phyloP scores from a whole-genome alignment of 495 filamentous ascomycete genomes.

The Penicillium malachiteum region DNA sequence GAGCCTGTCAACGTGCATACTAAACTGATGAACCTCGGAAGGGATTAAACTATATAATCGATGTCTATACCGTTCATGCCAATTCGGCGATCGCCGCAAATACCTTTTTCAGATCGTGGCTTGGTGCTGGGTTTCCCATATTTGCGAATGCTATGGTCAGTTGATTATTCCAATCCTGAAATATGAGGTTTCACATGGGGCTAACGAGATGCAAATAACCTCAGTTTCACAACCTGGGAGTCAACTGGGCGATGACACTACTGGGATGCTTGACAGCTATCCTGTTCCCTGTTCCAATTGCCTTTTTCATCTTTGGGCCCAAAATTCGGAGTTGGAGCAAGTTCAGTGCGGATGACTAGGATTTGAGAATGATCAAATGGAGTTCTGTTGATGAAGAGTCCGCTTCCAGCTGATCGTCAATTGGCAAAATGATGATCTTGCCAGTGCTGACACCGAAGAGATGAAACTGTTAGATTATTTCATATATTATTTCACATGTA shows the following conservation, averaged over 20 bases:
- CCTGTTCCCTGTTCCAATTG: neutral
- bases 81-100: slow-evolving; percentile 8
- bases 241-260: neutral
- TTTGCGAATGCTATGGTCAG: neutral
- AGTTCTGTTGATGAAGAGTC: neutral
- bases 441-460: no score
- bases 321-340: neutral
- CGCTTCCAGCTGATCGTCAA: no score
- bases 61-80: slow-evolving; percentile 6
- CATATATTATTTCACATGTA: no score
- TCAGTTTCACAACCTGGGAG: neutral
- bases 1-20: no score
- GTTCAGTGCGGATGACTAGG: neutral
- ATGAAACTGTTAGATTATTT: no score
- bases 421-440: no score
- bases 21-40: neutral
- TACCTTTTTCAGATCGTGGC: neutral
- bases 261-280: slow-evolving; percentile 1
- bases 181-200: neutral
- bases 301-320: neutral
- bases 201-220: neutral
- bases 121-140: neutral
- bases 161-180: neutral
- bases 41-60: slow-evolving; percentile 7
- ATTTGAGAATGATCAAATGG: neutral